phyloP scores from a whole-genome alignment of 495 filamentous ascomycete species.

The Neurospora intermedia region DNA sequence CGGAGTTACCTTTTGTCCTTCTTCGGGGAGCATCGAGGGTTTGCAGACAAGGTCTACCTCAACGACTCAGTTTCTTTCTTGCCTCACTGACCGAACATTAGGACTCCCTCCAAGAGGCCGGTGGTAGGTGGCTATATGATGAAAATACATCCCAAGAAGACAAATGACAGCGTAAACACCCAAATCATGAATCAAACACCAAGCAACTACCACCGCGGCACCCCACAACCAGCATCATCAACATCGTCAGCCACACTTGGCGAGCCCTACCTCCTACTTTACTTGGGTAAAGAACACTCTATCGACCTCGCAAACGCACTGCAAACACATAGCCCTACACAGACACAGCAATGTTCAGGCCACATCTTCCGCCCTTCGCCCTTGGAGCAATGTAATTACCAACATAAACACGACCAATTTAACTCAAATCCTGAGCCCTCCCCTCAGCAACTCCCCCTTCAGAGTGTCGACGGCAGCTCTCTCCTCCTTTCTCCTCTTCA shows the following conservation, averaged over 20 bases:
- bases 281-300: not conserved
- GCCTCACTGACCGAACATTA: too few species aligned
- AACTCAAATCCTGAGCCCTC: not conserved
- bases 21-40: too few species aligned
- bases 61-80: too few species aligned
- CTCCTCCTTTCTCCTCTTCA: not conserved
- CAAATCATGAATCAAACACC: not conserved
- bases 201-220: conserved; percentile 2
- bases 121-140: too few species aligned
- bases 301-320: not conserved
- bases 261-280: not conserved
- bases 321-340: not conserved
- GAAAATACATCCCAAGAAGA: not conserved
- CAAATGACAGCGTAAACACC: not conserved
- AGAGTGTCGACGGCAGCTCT: not conserved
- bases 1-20: not conserved
- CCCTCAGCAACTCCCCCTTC: not conserved
- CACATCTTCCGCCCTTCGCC: not conserved
- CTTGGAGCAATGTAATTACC: not conserved
- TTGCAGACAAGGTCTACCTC: too few species aligned
- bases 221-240: conserved; percentile 28
- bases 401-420: not conserved
- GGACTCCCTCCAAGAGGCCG: too few species aligned
- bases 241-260: not conserved
- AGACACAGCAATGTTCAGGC: not conserved